A percentile compares a stretch with the other conserved stretches of the same genome.
phyloP scores from a whole-genome alignment of 2,329 filamentous ascomycete species.

The Diaporthe sp. region DNA sequence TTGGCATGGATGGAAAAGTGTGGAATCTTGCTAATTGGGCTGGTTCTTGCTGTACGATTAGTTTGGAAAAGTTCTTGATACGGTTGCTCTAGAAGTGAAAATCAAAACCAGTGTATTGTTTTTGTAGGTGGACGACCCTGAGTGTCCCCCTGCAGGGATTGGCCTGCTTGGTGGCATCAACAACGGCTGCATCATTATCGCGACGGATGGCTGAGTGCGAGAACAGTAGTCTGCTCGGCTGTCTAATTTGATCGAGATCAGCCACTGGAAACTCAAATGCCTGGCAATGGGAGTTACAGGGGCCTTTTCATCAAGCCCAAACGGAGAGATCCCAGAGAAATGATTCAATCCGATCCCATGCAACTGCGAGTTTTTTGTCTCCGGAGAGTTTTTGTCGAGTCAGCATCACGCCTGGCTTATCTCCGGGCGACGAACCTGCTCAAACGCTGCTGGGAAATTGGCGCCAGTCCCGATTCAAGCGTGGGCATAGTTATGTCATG shows the following conservation, averaged over 20 bases:
- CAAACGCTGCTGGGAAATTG: background rate
- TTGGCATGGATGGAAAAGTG: background rate
- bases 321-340: background rate
- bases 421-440: background rate
- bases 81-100: background rate
- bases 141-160: background rate
- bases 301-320: background rate
- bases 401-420: background rate
- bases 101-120: background rate
- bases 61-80: background rate
- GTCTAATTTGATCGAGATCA: too few species aligned
- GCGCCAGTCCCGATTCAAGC: background rate
- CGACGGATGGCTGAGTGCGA: too few species aligned
- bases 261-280: too few species aligned
- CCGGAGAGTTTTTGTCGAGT: slow-evolving; percentile 19
- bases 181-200: too few species aligned
- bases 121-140: background rate
- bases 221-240: too few species aligned
- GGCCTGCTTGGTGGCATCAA: background rate
- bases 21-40: slow-evolving; percentile 6
- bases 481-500: background rate
- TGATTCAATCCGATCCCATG: background rate
- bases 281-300: background rate
- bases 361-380: background rate
- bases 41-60: slow-evolving; percentile 11